These are phyloP conservation scores for Croton setiger DNA, from an alignment of 441 rosid genomes.

Conservation along the genomic window DNA sequence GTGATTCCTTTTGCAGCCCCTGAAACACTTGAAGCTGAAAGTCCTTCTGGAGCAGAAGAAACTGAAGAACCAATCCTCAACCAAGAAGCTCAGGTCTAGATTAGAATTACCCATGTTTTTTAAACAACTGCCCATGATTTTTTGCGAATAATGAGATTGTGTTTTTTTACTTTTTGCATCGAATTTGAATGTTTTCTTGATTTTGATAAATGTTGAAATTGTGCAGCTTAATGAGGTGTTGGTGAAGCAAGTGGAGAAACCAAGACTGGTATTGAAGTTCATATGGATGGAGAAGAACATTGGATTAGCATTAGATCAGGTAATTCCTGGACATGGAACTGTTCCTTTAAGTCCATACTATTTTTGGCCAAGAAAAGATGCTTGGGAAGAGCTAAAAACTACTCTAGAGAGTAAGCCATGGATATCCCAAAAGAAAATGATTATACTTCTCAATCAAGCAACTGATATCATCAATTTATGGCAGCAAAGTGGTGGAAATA, in stretches of 20 bases:
- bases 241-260: slow-evolving; percentile 57
- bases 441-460: slow-evolving; percentile 90
- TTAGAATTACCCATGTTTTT: not conserved
- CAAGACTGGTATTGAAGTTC: slow-evolving; percentile 79
- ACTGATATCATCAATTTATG: slow-evolving; percentile 94
- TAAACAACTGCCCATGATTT: not conserved
- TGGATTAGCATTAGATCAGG: slow-evolving; percentile 79
- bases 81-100: slow-evolving; percentile 24
- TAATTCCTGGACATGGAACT: slow-evolving; percentile 78
- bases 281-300: slow-evolving; percentile 99
- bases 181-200: not conserved
- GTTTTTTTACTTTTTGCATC: not conserved
- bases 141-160: slow-evolving; percentile 39
- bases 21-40: slow-evolving; percentile 40
- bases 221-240: slow-evolving; percentile 40
- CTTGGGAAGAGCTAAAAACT: slow-evolving; percentile 97
- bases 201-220: not conserved
- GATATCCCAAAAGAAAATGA: slow-evolving; percentile 93
- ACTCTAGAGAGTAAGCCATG: slow-evolving; percentile 85
- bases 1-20: slow-evolving; percentile 37
- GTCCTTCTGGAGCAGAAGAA: slow-evolving; percentile 26
- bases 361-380: slow-evolving; percentile 96
- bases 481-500: slow-evolving; percentile 93
- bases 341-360: slow-evolving; percentile 84
- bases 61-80: slow-evolving; percentile 19